Evolutionary conservation across 1,284 basidiomycete species (phyloP), one percentile per base, ranked within the genome.

Genomic region (Cutaneotrichosporon sp.): DNA sequence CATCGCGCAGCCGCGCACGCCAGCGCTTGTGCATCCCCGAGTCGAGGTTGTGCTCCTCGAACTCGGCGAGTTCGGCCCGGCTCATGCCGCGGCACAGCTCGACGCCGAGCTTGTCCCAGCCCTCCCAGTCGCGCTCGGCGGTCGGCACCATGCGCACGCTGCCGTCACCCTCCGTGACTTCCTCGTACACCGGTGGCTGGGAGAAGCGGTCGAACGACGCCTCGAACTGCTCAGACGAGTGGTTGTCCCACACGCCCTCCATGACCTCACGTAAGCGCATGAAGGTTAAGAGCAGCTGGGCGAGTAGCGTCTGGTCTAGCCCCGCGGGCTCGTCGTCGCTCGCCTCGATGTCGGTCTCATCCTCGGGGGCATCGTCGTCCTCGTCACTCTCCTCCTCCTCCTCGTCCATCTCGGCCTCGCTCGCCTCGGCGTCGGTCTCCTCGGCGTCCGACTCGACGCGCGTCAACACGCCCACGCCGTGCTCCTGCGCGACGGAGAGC

Each of bases 31-130:
- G 29, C 42, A 42, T 10, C 31, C 34, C 57, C 16, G 24, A 20
- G 42, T 58, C 57, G 20, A 52, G 42, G 29, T 52, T 42, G 50
- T 52, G 42, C 4, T 51, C 57, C 34, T 52, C 50, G n/a, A 58
- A 45, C 50, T 45, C 42, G 27, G 43, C 38, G 29, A 58, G 57
- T 14, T 52, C 38, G 10, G 50, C 29, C 20, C 31, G 29, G 22
- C 49, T 14, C 11, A 58, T n/a, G 22, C 34, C 27, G 22, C 50
- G 50, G 27, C 51, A 52, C 38, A 58, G 49, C 14, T 53, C 43
- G 20, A 42, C 42, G 4, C 57, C 57, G 29, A 58, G 50, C 29
- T 25, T 1, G 42, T 52, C 50, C 50, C 43, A 58, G 2, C 33
- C 29, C 18, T 53, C 50, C n/a, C 57, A 49, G 27, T 46, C 33